Evolutionary conservation across 108 stramenopile genomes (phyloP), one percentile per base, ranked within the genome.

Genomic region (Nannochloropsis salina): DNA sequence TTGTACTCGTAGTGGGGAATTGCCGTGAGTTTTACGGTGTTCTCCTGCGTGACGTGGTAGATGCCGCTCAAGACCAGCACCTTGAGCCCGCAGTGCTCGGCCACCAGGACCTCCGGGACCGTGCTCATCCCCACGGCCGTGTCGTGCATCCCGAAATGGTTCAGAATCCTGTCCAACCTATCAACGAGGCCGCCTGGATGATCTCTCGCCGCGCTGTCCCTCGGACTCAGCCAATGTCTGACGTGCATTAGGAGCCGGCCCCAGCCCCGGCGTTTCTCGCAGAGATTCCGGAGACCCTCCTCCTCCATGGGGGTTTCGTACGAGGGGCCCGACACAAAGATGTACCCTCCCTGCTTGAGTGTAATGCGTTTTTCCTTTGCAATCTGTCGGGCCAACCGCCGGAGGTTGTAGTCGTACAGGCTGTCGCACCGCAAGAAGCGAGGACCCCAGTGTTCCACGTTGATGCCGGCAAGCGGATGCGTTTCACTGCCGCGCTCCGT

Each of bases 311-410:
- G 90, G 87, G 93, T 93, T 90, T 97, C 97, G 86, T 95, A 97
- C 91, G 95, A 93, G 20, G 96, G 96, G 61, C 97, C 97, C 12
- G 93, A 93, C 11, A 97, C 95, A 89, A 95, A 95, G 81, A 94
- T 94, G 89, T 97, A 97, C 12, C 93, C 93, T 44, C 95, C 95
- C 83, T 93, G 83, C n/a, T 84, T 84, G 41, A 88, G 86, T 51
- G 90, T 82, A 45, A 94, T 90, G 10, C 88, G 87, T 74, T 94
- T 41, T 1, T 92, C 80, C 8, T 51, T 31, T 22, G 95, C 94
- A 3, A 93, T 92, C 81, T 91, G 83, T 80, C 85, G 42, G 0
- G 93, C 94, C 21, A 92, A 85, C 9, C 90, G 81, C 9, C 90
- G 91, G 45, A 96, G 81, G 2, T 83, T 83, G 12, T 47, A 85